phyloP scores from a whole-genome alignment of 768 basidiomycete species.

The Rhizopogon vinicolor region DNA sequence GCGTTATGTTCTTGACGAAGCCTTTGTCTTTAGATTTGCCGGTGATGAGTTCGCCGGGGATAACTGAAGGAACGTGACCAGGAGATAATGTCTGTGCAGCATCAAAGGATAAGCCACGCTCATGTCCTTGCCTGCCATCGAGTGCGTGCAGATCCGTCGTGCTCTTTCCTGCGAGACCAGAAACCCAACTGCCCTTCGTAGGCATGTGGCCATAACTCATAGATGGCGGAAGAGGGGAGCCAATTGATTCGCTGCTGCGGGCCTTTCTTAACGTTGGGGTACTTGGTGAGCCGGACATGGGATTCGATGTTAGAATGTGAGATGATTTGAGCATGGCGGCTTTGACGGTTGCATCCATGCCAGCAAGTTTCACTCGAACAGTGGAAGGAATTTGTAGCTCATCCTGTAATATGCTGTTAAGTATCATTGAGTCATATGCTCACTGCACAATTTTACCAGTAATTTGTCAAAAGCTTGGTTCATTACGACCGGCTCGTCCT shows the following conservation, averaged over 20 bases:
- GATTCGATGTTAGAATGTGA: constrained; percentile 49
- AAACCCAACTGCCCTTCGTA: constrained; percentile 19
- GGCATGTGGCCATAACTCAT: constrained; percentile 31
- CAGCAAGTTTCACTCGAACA: constrained; percentile 70
- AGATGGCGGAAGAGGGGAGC: constrained; percentile 43
- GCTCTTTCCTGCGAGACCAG: constrained; percentile 25
- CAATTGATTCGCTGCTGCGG: constrained; percentile 69
- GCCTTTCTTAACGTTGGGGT: constrained; percentile 63
- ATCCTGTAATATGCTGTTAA: constrained; percentile 45
- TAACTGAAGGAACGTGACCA: constrained; percentile 44
- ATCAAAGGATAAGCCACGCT: constrained; percentile 62
- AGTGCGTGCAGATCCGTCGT: constrained; percentile 22
- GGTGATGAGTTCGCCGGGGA: constrained; percentile 32
- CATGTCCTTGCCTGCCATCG: constrained; percentile 35
- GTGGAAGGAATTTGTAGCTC: constrained; percentile 83
- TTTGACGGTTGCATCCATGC: constrained; percentile 83
- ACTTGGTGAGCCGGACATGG: constrained; percentile 30
- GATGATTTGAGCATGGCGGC: constrained; percentile 91
- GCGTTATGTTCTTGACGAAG: constrained; percentile 49
- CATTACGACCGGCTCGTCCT: constrained; percentile 39
- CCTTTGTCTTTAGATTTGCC: constrained; percentile 49
- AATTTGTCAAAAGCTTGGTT: constrained; percentile 77
- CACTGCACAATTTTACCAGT: constrained; percentile 47
- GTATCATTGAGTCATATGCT: neutral
- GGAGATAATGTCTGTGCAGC: constrained; percentile 46